Evolutionary conservation across 2,329 filamentous ascomycete genomes (phyloP).

Genomic region (Alternaria arbusti): DNA sequence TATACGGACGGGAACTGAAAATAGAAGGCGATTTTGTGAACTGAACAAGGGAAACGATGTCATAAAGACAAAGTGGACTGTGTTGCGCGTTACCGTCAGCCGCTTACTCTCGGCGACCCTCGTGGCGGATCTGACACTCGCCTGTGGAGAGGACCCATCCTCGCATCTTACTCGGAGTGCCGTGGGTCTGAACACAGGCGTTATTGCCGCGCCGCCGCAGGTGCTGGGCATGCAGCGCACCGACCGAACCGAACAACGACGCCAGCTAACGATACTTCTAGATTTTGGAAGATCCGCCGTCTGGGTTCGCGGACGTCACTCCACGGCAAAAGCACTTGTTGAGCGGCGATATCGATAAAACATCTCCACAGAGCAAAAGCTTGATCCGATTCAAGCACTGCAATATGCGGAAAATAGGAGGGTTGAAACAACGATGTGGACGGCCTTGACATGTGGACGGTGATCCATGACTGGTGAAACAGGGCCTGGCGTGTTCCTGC

Average conservation of each 20-base stretch:
- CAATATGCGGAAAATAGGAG: conserved; percentile 7
- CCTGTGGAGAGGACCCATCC: background rate
- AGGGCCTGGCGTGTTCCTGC: conserved; percentile 1
- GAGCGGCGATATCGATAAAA: conserved; percentile 9
- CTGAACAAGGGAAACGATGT: background rate
- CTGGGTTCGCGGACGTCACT: background rate
- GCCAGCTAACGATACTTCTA: background rate
- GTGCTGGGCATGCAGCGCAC: background rate
- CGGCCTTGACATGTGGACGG: background rate
- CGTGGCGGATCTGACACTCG: background rate
- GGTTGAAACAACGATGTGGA: conserved; percentile 6
- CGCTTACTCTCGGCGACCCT: conserved; percentile 1
- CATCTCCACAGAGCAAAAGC: conserved; percentile 6
- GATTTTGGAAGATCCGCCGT: background rate
- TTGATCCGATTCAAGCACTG: conserved; percentile 11
- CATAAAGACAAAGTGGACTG: background rate
- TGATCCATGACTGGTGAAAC: conserved; percentile 13
- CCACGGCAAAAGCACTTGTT: conserved; percentile 1
- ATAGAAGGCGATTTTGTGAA: background rate
- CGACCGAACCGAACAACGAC: background rate
- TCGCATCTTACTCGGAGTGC: background rate
- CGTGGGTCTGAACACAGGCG: background rate
- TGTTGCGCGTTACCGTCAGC: background rate
- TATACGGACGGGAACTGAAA: background rate
- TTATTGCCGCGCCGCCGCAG: background rate